A percentile compares a stretch with the other conserved stretches of the same genome.
Conservation (phyloP, 1,284 basidiomycete genomes). For the Salmacisia buchloeana region DNA sequence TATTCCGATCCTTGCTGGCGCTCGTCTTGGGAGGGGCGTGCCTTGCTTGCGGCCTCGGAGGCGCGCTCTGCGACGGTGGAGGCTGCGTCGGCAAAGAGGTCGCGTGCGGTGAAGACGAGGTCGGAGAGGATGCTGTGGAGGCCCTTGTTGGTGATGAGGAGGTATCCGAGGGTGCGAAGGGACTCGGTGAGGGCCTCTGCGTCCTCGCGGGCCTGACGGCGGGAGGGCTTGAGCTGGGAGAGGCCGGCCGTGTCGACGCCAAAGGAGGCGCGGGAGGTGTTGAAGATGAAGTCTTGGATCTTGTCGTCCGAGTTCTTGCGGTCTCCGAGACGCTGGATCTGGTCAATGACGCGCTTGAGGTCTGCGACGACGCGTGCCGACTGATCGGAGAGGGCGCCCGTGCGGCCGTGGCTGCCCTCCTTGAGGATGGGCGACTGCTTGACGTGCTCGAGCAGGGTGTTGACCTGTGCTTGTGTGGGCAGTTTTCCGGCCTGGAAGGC, state of each 20-base stretch:
- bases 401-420: constrained; percentile 23
- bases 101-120: constrained; percentile 51
- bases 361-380: constrained; percentile 25
- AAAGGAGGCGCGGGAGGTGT: constrained; percentile 45
- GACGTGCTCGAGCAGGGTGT: constrained; percentile 24
- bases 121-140: constrained; percentile 53
- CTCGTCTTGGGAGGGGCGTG: constrained; percentile 33
- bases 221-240: constrained; percentile 17
- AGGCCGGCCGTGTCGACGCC: constrained; percentile 20
- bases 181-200: constrained; percentile 50
- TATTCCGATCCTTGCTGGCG: constrained; percentile 38
- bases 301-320: constrained; percentile 49
- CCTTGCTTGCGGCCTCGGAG: constrained; percentile 25
- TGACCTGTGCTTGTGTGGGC: constrained; percentile 30
- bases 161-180: constrained; percentile 52
- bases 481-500: constrained; percentile 33
- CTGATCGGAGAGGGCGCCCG: constrained; percentile 30
- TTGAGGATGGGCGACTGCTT: constrained; percentile 31
- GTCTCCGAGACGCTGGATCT: constrained; percentile 30
- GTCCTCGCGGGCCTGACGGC: constrained; percentile 50
- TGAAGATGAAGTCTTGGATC: constrained; percentile 52
- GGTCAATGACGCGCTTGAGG: constrained; percentile 32
- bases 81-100: constrained; percentile 54
- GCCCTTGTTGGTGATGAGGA: constrained; percentile 52
- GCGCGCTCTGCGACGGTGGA: constrained; percentile 37